Percentiles rank a stretch among this genome's conserved stretches.
phyloP scores from a whole-genome alignment of 176 grass and related monocot genomes.

The Triticum turgidum region DNA sequence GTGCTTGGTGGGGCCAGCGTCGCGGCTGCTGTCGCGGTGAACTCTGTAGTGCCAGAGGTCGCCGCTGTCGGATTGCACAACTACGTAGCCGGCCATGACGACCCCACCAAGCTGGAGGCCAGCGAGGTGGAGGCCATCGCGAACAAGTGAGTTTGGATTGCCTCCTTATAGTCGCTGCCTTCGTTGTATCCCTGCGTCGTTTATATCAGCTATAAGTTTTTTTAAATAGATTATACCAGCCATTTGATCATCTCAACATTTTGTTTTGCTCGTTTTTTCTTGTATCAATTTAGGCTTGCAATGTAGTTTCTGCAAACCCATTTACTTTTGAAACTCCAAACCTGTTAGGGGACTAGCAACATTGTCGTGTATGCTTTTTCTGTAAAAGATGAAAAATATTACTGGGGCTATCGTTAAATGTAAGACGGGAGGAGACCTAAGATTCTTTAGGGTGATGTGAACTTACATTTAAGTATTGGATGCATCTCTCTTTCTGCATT shows the following conservation, averaged over 20 bases:
- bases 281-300: background rate
- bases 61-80: conserved; percentile 81
- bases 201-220: background rate
- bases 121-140: conserved; percentile 77
- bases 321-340: background rate
- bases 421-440: background rate
- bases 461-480: background rate
- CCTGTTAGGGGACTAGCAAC: background rate
- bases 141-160: conserved; percentile 52
- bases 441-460: background rate
- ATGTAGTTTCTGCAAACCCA: background rate
- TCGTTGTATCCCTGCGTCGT: background rate
- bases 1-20: conserved; percentile 62
- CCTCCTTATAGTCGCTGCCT: background rate
- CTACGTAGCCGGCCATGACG: conserved; percentile 67
- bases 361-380: background rate
- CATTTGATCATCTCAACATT: background rate
- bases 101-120: conserved; percentile 56
- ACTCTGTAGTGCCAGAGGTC: conserved; percentile 75
- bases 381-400: background rate
- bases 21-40: conserved; percentile 54
- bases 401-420: background rate
- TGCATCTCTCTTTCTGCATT: background rate
- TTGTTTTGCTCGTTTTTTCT: background rate
- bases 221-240: too few relatives aligned